Evolutionary conservation across 2,329 filamentous ascomycete genomes (phyloP).

Genomic region (Knufia petricola): DNA sequence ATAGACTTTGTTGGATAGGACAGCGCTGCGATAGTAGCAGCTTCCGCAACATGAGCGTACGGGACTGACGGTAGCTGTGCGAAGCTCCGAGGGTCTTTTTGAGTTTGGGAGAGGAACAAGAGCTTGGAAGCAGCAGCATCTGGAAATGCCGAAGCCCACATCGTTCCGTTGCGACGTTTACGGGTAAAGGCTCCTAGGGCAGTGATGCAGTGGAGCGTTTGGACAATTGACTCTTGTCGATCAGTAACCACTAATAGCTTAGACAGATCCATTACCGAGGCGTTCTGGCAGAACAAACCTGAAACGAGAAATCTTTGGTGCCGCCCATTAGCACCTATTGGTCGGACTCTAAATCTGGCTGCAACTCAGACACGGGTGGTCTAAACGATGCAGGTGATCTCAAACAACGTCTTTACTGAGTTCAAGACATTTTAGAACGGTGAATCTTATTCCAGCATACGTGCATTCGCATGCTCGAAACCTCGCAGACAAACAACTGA

Average conservation of each 20-base stretch:
- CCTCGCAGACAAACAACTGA: too few species aligned
- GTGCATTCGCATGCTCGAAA: too few species aligned
- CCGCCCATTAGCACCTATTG: neutral
- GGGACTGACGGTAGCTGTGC: neutral
- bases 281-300: neutral
- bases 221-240: neutral
- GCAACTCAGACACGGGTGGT: neutral
- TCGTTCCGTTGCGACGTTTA: neutral
- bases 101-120: neutral
- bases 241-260: neutral
- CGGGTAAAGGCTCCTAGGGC: neutral
- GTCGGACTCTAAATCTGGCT: neutral
- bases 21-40: neutral
- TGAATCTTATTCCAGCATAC: neutral
- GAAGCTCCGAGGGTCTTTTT: neutral
- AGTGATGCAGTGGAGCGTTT: neutral
- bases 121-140: neutral
- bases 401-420: neutral
- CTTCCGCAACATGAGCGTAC: neutral
- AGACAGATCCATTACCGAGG: neutral
- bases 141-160: too few species aligned
- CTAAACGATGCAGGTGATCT: neutral
- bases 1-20: too few species aligned
- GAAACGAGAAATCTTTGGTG: too few species aligned
- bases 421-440: neutral